phyloP scores from a whole-genome alignment of 1,284 basidiomycete species.

The Bjerkandera adusta region DNA sequence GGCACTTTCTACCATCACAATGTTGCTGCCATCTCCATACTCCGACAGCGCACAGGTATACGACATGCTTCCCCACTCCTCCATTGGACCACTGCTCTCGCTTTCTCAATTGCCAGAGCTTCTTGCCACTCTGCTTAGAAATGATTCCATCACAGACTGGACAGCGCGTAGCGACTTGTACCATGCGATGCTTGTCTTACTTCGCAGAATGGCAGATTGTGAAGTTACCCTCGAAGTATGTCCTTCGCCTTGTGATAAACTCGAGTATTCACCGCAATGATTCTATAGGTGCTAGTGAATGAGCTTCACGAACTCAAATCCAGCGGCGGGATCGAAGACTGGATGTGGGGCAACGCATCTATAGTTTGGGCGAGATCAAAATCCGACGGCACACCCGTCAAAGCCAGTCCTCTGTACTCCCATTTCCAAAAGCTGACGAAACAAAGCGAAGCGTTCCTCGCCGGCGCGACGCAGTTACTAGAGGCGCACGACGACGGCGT shows the following conservation, averaged over 20 bases:
- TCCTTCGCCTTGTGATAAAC: background rate
- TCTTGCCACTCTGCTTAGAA: constrained; percentile 45
- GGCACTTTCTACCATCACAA: constrained; percentile 37
- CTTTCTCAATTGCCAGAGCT: constrained; percentile 46
- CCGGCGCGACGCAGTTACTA: constrained; percentile 41
- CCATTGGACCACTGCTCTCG: constrained; percentile 39
- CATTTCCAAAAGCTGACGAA: constrained; percentile 51
- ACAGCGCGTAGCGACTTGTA: constrained; percentile 44
- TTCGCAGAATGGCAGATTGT: constrained; percentile 49
- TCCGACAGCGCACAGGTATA: constrained; percentile 38
- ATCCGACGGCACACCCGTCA: constrained; percentile 26
- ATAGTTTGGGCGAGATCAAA: constrained; percentile 28
- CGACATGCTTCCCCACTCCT: constrained; percentile 48
- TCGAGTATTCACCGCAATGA: background rate
- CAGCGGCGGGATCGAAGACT: constrained; percentile 42
- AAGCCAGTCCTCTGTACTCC: constrained; percentile 42
- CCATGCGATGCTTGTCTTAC: constrained; percentile 43
- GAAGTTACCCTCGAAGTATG: constrained; percentile 43
- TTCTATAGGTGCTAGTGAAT: constrained; percentile 37
- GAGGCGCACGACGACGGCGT: constrained; percentile 30
- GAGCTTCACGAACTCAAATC: constrained; percentile 37
- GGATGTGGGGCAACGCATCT: constrained; percentile 47
- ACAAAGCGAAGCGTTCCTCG: constrained; percentile 50
- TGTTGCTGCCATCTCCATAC: constrained; percentile 45
- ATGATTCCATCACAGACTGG: constrained; percentile 57